Conservation (phyloP, 495 filamentous ascomycete genomes). For the Niebla homalea region DNA sequence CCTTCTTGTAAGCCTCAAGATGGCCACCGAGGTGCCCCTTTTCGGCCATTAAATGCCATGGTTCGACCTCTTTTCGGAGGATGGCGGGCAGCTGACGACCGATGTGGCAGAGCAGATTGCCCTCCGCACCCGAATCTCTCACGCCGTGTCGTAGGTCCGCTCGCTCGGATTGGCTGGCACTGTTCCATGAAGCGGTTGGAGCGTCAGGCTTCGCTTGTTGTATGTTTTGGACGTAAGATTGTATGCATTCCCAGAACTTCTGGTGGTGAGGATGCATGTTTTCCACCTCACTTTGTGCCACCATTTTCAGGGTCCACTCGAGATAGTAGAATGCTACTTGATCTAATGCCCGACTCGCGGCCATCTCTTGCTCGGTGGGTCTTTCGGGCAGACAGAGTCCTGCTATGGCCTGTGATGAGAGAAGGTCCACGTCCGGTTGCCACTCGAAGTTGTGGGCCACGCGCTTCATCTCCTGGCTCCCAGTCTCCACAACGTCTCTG, state of each 20-base stretch:
- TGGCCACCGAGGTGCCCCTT: conserved; percentile 21
- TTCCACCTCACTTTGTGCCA: neutral
- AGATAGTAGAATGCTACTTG: conserved; percentile 3
- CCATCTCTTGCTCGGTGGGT: neutral
- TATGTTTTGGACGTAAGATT: neutral
- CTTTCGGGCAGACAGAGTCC: neutral
- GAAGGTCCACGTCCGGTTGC: conserved; percentile 1
- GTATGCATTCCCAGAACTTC: neutral
- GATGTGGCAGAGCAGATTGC: conserved; percentile 4
- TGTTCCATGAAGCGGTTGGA: neutral
- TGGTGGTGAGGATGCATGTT: conserved; percentile 1
- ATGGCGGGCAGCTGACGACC: conserved; percentile 23
- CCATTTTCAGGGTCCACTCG: neutral
- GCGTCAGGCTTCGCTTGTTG: neutral
- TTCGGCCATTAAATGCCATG: conserved; percentile 27
- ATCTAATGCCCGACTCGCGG: neutral
- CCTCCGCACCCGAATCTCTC: conserved; percentile 6
- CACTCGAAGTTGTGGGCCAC: neutral
- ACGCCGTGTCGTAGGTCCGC: neutral
- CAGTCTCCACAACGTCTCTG: neutral
- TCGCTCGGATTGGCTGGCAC: neutral
- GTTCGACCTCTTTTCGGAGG: conserved; percentile 25
- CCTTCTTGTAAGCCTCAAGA: conserved; percentile 12
- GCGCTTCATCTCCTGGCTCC: neutral
- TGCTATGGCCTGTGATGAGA: neutral